Percentiles rank a stretch among this genome's conserved stretches.
phyloP scores from a whole-genome alignment of 192 early-diverging fungal species.

The Chytriomyces sp. region DNA sequence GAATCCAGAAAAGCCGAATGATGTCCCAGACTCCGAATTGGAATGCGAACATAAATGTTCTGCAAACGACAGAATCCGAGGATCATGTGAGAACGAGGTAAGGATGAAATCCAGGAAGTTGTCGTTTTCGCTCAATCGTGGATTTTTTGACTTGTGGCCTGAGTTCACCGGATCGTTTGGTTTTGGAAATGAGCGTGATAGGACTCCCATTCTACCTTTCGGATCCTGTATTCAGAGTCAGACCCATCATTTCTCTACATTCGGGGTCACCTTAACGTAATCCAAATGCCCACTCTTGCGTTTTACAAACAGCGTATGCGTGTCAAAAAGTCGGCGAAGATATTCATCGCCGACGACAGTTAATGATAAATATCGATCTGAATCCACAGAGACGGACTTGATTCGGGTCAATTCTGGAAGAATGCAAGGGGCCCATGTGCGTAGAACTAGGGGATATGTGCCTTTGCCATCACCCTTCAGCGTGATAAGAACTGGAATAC shows the following conservation, averaged over 20 bases:
- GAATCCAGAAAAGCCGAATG: not conserved
- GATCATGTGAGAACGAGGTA: constrained; percentile 19
- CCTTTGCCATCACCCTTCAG: not conserved
- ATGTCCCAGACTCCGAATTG: too few species aligned
- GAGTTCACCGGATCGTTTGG: not conserved
- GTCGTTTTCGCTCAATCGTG: not conserved
- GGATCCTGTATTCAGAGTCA: too few species aligned
- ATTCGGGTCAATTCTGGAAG: constrained; percentile 59
- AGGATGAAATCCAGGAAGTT: constrained; percentile 12
- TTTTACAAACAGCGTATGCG: constrained; percentile 25
- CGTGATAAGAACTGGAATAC: constrained; percentile 55
- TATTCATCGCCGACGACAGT: constrained; percentile 34
- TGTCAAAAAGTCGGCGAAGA: constrained; percentile 28
- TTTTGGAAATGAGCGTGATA: constrained; percentile 5
- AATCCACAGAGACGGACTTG: constrained; percentile 52
- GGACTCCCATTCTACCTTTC: constrained; percentile 8
- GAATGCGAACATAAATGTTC: not conserved
- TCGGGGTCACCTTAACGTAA: constrained; percentile 33
- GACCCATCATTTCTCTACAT: too few species aligned
- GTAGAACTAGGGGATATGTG: constrained; percentile 31
- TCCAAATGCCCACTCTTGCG: constrained; percentile 38
- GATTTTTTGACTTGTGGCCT: not conserved
- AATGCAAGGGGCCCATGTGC: constrained; percentile 64
- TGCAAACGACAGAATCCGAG: constrained; percentile 10
- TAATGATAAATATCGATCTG: constrained; percentile 61